Conservation (phyloP, 208 protist species). For the Trypanosoma boissoni region DNA sequence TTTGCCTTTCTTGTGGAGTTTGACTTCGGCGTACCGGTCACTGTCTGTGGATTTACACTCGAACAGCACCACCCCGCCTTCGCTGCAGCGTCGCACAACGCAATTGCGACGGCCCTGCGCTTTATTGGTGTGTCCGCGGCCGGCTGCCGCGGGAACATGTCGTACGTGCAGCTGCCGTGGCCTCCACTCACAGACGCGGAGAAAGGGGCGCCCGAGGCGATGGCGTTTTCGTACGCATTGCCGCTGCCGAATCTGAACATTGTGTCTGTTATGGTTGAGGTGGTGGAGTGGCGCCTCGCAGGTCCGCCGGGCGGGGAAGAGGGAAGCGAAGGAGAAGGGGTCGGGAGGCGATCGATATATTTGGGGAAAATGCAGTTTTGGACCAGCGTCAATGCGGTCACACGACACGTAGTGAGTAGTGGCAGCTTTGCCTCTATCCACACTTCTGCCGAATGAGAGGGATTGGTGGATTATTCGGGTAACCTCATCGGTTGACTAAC, state of each 20-base stretch:
- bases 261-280: slow-evolving; percentile 26
- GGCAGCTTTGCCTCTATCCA: slow-evolving; percentile 12
- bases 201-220: background rate
- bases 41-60: slow-evolving; percentile 26
- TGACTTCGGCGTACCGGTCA: slow-evolving; percentile 23
- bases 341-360: slow-evolving; percentile 9
- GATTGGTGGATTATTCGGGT: background rate
- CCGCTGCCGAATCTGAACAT: slow-evolving; percentile 5
- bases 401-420: slow-evolving; percentile 18
- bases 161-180: slow-evolving; percentile 23
- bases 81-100: background rate
- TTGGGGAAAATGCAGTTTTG: slow-evolving; percentile 27
- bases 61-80: slow-evolving; percentile 25
- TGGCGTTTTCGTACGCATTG: slow-evolving; percentile 16
- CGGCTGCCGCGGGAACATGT: slow-evolving; percentile 23
- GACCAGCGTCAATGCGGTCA: slow-evolving; percentile 17
- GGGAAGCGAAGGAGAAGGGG: background rate
- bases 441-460: background rate
- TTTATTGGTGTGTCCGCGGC: slow-evolving; percentile 17
- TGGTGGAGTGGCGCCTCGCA: slow-evolving; percentile 24
- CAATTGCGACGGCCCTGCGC: slow-evolving; percentile 22
- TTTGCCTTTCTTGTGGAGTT: slow-evolving; percentile 22
- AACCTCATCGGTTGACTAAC: background rate
- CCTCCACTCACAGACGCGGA: slow-evolving; percentile 12
- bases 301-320: background rate